Evolutionary conservation across 75 land plant genomes (phyloP).

Genomic region (Picea sitchensis): DNA sequence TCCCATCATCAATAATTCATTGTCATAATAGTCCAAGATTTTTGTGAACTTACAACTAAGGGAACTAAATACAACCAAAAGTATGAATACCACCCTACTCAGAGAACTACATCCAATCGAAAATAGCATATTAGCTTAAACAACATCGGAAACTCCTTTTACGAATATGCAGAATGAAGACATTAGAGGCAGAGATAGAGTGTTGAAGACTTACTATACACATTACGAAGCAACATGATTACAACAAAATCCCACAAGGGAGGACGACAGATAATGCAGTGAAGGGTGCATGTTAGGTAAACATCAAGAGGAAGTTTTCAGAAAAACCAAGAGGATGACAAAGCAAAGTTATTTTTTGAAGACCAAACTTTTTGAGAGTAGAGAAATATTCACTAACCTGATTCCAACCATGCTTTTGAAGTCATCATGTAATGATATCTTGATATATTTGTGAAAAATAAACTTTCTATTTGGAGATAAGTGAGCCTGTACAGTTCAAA

Average conservation of each 20-base stretch:
- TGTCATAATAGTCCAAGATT: neutral
- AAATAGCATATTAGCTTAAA: neutral
- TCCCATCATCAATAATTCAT: neutral
- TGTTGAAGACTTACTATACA: slow-evolving; percentile 33
- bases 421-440: slow-evolving; percentile 70
- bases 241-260: slow-evolving; percentile 53
- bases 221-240: slow-evolving; percentile 44
- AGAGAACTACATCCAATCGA: neutral
- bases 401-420: slow-evolving; percentile 78
- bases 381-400: slow-evolving; percentile 29
- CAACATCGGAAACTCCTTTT: neutral
- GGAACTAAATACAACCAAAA: slow-evolving; percentile 62
- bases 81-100: slow-evolving; percentile 52
- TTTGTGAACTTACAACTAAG: slow-evolving; percentile 33
- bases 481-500: slow-evolving; percentile 48
- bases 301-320: neutral
- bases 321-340: neutral
- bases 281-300: neutral
- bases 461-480: slow-evolving; percentile 48
- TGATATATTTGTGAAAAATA: slow-evolving; percentile 70
- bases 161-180: neutral
- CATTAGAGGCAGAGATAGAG: neutral
- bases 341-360: neutral
- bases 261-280: slow-evolving; percentile 28
- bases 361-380: neutral